Conservation (phyloP, 306 rosid genomes). For the Quercus rubra region DNA sequence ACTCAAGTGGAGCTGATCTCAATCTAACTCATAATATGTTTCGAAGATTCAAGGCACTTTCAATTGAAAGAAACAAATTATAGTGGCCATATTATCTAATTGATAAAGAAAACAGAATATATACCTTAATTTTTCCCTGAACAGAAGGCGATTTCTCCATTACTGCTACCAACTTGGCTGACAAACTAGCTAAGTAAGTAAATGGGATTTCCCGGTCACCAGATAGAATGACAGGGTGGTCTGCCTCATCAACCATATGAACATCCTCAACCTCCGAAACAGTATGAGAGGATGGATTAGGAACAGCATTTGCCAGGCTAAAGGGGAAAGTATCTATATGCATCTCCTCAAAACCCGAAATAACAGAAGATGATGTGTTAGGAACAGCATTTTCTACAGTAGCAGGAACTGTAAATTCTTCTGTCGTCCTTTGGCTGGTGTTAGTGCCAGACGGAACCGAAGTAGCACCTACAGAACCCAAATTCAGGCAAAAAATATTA, state of each 20-base stretch:
- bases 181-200: constrained; percentile 82
- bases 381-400: constrained; percentile 39
- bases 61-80: constrained; percentile 3
- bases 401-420: constrained; percentile 23
- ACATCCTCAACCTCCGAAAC: constrained; percentile 30
- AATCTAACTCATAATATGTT: constrained; percentile 1
- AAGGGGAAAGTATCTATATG: constrained; percentile 22
- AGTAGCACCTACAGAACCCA: constrained; percentile 40
- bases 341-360: constrained; percentile 27
- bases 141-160: constrained; percentile 45
- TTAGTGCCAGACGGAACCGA: constrained; percentile 22
- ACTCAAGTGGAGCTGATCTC: not conserved
- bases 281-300: constrained; percentile 31
- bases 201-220: constrained; percentile 66
- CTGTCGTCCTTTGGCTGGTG: constrained; percentile 27
- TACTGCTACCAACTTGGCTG: constrained; percentile 65
- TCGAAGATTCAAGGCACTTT: constrained; percentile 3
- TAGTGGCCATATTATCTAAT: constrained; percentile 3
- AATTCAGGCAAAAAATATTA: constrained; percentile 6
- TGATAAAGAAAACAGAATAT: constrained; percentile 17
- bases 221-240: constrained; percentile 40
- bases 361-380: constrained; percentile 27
- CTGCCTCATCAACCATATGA: constrained; percentile 37
- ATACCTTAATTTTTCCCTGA: constrained; percentile 81
- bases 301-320: constrained; percentile 24